These are phyloP conservation scores for Ceratocystiopsis sp. DNA, from an alignment of 2,329 filamentous ascomycete species.

Conservation along the genomic window DNA sequence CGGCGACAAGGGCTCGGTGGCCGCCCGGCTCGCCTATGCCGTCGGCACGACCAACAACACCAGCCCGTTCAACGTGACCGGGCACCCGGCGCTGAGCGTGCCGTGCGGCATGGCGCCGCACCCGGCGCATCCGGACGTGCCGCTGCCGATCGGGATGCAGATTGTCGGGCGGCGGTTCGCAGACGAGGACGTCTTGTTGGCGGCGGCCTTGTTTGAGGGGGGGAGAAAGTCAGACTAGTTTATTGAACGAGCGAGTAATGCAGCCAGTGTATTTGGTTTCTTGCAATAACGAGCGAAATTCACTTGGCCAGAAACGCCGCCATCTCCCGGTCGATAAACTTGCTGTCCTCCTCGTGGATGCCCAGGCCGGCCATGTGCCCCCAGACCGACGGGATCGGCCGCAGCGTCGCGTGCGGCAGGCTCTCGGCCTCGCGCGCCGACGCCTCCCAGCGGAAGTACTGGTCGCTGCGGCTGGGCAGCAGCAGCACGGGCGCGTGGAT, in stretches of 20 bases:
- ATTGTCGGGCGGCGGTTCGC: slow-evolving; percentile 15
- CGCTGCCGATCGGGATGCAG: slow-evolving; percentile 17
- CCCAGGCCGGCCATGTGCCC: slow-evolving; percentile 8
- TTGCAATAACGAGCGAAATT: neutral
- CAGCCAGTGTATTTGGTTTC: neutral
- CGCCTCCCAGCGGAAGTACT: slow-evolving; percentile 72
- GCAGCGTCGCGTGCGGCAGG: slow-evolving; percentile 2
- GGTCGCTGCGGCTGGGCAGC: slow-evolving; percentile 53
- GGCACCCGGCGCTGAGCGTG: slow-evolving; percentile 30
- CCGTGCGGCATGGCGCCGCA: slow-evolving; percentile 19
- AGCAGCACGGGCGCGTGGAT: slow-evolving; percentile 61
- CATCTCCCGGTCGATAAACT: slow-evolving; percentile 5
- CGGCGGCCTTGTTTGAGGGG: slow-evolving; percentile 16
- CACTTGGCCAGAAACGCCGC: neutral
- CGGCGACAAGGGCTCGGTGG: slow-evolving; percentile 21
- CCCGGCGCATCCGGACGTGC: slow-evolving; percentile 7
- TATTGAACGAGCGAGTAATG: no score
- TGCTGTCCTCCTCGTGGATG: neutral
- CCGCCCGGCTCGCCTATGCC: slow-evolving; percentile 17
- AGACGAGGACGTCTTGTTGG: slow-evolving; percentile 14
- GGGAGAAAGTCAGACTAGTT: neutral
- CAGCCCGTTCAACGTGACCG: slow-evolving; percentile 30
- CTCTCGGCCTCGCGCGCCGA: slow-evolving; percentile 52
- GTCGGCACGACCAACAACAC: slow-evolving; percentile 29
- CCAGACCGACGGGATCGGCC: slow-evolving; percentile 8